Percentiles rank a stretch among this genome's conserved stretches.
phyloP scores from a whole-genome alignment of 208 protist genomes.

The Trypanosoma conorhini region DNA sequence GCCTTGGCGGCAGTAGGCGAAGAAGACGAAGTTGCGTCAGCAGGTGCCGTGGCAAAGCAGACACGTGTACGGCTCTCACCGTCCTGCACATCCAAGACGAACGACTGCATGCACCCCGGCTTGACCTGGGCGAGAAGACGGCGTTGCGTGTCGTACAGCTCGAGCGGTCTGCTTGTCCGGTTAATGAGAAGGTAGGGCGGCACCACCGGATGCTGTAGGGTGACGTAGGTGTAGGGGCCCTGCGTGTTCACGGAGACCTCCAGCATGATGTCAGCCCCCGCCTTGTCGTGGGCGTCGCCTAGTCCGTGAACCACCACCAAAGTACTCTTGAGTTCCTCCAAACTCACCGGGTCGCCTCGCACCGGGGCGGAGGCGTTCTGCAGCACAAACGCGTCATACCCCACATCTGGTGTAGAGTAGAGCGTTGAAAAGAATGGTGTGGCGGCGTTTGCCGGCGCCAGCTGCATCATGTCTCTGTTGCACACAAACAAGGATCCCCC shows the following conservation, averaged over 20 bases:
- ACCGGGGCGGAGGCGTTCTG: conserved; percentile 50
- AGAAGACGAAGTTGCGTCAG: background rate
- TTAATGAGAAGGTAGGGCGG: conserved; percentile 80
- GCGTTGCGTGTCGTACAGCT: conserved; percentile 51
- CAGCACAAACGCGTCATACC: conserved; percentile 70
- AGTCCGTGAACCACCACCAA: conserved; percentile 58
- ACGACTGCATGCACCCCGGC: conserved; percentile 46
- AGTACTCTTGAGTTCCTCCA: conserved; percentile 78
- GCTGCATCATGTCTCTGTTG: conserved; percentile 3
- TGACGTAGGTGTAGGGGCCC: conserved; percentile 82
- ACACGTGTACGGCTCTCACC: conserved; percentile 19
- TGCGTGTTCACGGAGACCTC: conserved; percentile 67
- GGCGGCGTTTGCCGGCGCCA: conserved; percentile 44
- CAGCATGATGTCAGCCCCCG: conserved; percentile 48
- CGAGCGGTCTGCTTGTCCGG: conserved; percentile 50
- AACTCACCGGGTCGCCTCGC: conserved; percentile 61
- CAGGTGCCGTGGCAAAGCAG: conserved; percentile 2
- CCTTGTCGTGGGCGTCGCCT: conserved; percentile 2
- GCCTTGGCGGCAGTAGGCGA: background rate
- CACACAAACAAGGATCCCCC: conserved; percentile 2
- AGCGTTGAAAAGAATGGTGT: conserved; percentile 59
- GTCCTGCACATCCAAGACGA: conserved; percentile 20
- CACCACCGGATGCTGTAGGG: conserved; percentile 58
- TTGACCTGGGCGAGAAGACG: conserved; percentile 56
- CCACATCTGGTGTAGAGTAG: conserved; percentile 38